Base-by-base conservation (phyloP, 2,329 filamentous ascomycete species). In the Aureobasidium uvarum region DNA sequence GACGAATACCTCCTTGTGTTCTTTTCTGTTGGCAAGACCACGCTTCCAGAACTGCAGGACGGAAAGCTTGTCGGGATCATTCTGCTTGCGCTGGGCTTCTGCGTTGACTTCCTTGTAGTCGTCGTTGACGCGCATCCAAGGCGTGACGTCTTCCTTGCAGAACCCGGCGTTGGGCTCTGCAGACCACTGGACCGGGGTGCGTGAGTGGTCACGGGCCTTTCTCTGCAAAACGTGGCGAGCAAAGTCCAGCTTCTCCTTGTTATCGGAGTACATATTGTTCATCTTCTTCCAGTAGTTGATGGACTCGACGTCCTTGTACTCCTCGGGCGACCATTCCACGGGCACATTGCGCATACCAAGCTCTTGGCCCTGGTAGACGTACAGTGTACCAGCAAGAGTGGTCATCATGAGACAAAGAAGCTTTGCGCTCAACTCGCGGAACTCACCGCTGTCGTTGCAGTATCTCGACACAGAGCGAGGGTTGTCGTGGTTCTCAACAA, bases 141-240 rank as follows among this genome's bases (percentile, higher is more conserved):
- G 84, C 6, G 20, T 51, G 2, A 62, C 59, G 0, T 76, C 77
- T 0, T 77, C 68, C 64, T 77, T 74, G 7, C 85, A 86, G 77
- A 90, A 90, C 1, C 88, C 88, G 0, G 84, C 86, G 68, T 87
- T 81, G 0, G 78, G 73, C 0, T 77, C 76, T 0, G 74, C 79
- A 64, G 81, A 81, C 88, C 88, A 91, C 68, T 88, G 86, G 78
- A 91, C 85, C 0, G 88, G 88, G 3, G 85, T 82, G n/a, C 88
- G 81, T 10, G 86, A 82, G 71, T 91, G 85, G 72, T 91, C 88
- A 11, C 59, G 59, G 20, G 59, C 86, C 36, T 89, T 81, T 66
- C 82, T 79, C 68, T 86, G 83, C 60, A 90, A 77, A 45, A 84
- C 79, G 10, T 78, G 74, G 70, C 82, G 80, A 0, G 81, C 83